Conservation (phyloP, 371 early-diverging fungal genomes). For the Mortierella polycephala region DNA sequence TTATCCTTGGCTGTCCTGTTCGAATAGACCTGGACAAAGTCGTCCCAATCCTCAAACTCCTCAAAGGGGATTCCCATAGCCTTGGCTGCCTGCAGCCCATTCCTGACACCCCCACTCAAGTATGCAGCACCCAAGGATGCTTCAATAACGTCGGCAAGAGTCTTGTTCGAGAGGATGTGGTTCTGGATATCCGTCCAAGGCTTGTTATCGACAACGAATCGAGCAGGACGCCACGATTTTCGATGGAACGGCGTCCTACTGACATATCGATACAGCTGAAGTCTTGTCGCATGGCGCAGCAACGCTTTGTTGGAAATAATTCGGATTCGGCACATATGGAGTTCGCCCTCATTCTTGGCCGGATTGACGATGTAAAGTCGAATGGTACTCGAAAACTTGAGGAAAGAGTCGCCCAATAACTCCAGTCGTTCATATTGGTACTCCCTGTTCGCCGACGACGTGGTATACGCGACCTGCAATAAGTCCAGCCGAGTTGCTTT, state of each 20-base stretch:
- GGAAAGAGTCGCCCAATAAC: constrained; percentile 92
- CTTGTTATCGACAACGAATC: constrained; percentile 54
- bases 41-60: constrained; percentile 62
- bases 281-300: constrained; percentile 63
- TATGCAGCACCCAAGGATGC: constrained; percentile 88
- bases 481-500: constrained; percentile 56
- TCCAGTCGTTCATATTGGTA: constrained; percentile 96
- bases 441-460: constrained; percentile 73
- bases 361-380: constrained; percentile 84
- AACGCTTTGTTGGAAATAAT: constrained; percentile 85
- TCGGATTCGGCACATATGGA: constrained; percentile 75
- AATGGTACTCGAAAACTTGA: constrained; percentile 87
- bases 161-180: constrained; percentile 80
- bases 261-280: constrained; percentile 69
- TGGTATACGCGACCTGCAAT: constrained; percentile 80
- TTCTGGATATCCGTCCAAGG: constrained; percentile 25
- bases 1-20: constrained; percentile 2
- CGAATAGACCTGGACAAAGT: constrained; percentile 50
- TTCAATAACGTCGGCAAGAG: constrained; percentile 91
- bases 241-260: constrained; percentile 73
- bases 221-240: constrained; percentile 70
- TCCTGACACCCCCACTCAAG: constrained; percentile 67
- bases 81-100: constrained; percentile 71
- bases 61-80: constrained; percentile 68
- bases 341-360: constrained; percentile 81